Evolutionary conservation across 2,329 filamentous ascomycete genomes (phyloP).

Genomic region (Fusarium sp.): DNA sequence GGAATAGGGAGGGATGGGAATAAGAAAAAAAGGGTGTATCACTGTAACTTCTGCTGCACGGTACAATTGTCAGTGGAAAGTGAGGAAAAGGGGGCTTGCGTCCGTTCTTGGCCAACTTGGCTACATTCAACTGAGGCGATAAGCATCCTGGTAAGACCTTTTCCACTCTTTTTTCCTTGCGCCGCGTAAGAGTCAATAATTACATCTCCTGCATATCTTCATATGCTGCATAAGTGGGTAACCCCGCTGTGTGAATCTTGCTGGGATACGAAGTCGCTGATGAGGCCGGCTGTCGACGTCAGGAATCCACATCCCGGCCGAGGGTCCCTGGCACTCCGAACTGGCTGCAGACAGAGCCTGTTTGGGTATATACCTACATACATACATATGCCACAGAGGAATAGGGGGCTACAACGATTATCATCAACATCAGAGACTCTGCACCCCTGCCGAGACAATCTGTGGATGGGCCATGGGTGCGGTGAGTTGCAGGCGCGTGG

Average conservation of each 20-base stretch:
- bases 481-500: constrained; percentile 17
- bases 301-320: not conserved
- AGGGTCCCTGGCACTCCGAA: not conserved
- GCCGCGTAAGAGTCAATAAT: constrained; percentile 24
- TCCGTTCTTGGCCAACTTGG: constrained; percentile 20
- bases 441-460: constrained; percentile 9
- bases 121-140: constrained; percentile 18
- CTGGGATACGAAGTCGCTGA: not conserved
- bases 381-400: not conserved
- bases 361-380: not conserved
- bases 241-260: no score
- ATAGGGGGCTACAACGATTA: constrained; percentile 21
- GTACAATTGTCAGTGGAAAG: constrained; percentile 1
- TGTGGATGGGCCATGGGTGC: constrained; percentile 2
- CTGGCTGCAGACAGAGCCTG: not conserved
- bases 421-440: not conserved
- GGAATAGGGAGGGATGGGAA: not conserved
- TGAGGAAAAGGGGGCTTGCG: constrained; percentile 19
- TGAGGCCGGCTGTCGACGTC: not conserved
- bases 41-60: not conserved
- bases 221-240: not conserved
- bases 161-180: constrained; percentile 1
- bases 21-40: constrained; percentile 5
- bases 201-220: not conserved
- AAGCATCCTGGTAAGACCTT: constrained; percentile 4